Conservation (phyloP, 2,329 filamentous ascomycete genomes). For the Lachnellula subtilissima region DNA sequence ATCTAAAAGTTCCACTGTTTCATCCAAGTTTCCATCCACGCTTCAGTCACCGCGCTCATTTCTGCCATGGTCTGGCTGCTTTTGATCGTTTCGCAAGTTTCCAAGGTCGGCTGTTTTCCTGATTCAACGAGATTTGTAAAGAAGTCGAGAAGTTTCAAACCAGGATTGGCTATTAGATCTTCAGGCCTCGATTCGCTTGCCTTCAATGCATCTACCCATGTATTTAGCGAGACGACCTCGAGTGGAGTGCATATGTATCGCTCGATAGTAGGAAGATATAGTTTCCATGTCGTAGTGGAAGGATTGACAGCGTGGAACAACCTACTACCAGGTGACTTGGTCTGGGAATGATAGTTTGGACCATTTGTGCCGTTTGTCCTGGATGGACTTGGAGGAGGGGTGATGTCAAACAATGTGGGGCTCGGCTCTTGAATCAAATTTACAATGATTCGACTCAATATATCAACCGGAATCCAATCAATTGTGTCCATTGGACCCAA, state of each 20-base stretch:
- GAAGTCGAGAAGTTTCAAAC: slow-evolving; percentile 44
- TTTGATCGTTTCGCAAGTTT: not conserved
- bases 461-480: slow-evolving; percentile 43
- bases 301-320: not conserved
- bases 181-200: slow-evolving; percentile 34
- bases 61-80: slow-evolving; percentile 26
- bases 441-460: slow-evolving; percentile 34
- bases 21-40: slow-evolving; percentile 35
- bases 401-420: no score
- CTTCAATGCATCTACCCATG: slow-evolving; percentile 44
- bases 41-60: slow-evolving; percentile 25
- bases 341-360: slow-evolving; percentile 4
- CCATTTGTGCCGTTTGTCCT: no score
- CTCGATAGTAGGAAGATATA: no score
- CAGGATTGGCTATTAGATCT: slow-evolving; percentile 44
- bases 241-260: no score
- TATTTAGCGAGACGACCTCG: slow-evolving; percentile 35
- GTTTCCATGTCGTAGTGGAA: no score
- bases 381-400: no score
- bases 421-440: slow-evolving; percentile 22
- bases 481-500: slow-evolving; percentile 34
- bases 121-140: slow-evolving; percentile 13
- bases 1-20: slow-evolving; percentile 28
- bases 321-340: slow-evolving; percentile 18
- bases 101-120: slow-evolving; percentile 8